Base-by-base conservation (phyloP, 768 basidiomycete genomes). In the Gloeopeniophorella convolvens region DNA sequence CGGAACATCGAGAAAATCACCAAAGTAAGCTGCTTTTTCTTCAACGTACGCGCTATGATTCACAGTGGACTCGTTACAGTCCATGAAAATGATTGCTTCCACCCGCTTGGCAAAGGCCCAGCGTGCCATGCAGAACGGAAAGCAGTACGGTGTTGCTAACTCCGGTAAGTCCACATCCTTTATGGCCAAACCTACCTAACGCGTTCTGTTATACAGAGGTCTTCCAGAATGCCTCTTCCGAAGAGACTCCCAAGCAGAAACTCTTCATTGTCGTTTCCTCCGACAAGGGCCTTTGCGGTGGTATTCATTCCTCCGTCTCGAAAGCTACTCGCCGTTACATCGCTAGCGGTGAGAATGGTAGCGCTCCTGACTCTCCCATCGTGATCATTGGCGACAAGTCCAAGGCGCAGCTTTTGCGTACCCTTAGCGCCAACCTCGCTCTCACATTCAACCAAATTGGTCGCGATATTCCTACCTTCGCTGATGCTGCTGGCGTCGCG, bases 1-100 rank as follows among this genome's bases (percentile, higher is more conserved):
- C 78, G 79, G 69, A 96, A 96, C 75, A 95, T 95, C 67, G 91
- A 96, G 80, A 98, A 98, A 88, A 97, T 99, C 75, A 97, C 95
- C 54, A 95, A 96, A 77, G 94, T 91, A 57, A 57, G 78, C 64
- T 63, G 68, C 46, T 47, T 37, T 30, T 1, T 24, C 12, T 18
- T 4, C 2, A 16, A n/a, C n/a, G 16, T 12, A 15, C 24, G 41
- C 7, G 42, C 48, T 42, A 41, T 54, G 47, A 30, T 20, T 34
- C 8, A 33, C 15, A 39, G 31, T 64, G 12, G n/a, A n/a, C n/a
- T 13, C 34, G 26, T 36, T 3, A 8, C 63, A 93, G 88, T 91
- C 92, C 42, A 95, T 96, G 91, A 95, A 96, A 79, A 94, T 99
- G 82, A 95, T 97, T 77, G 95, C 94, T 50, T 97, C 95, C 43